Evolutionary conservation across 768 basidiomycete genomes (phyloP), one percentile per base, ranked within the genome.

Genomic region (Hygrocybe punicea): DNA sequence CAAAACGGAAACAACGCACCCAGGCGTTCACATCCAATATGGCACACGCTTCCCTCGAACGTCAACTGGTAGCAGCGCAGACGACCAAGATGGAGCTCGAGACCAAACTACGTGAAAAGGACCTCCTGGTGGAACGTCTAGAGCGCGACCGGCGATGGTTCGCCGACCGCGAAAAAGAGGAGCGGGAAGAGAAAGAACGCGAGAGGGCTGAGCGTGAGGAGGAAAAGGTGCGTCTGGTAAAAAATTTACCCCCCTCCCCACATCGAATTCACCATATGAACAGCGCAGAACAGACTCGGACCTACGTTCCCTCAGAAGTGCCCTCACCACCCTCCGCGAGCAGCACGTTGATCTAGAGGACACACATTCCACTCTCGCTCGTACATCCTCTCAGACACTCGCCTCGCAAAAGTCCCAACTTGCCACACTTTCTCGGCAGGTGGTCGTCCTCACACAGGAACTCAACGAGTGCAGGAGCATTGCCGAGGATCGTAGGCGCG

Each of bases 111-210:
- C 76, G 84, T 33, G 85, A 91, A 69, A 83, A 81, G 65, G 85
- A 89, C 2, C 60, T 77, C 1, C 67, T 73, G 21, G 78, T 91
- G 24, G 87, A 88, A 42, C 73, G 83, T 44, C 75, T 93, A 9
- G 87, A 91, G 63, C 73, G 80, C 16, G 90, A 92, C 64, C 73
- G 89, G 36, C 73, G 86, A 16, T 89, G 78, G 75, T 77, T 90
- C 50, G 74, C 84, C 0, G 87, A 90, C 59, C 70, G 85, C 3
- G 89, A 91, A 67, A 74, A 79, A 49, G 82, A 84, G 36, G 87
- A 90, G 58, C 73, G 82, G 21, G 82, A 84, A 57, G 86, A 85
- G 68, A 87, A 82, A 68, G 84, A 89, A 56, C 68, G 67, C 9
- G 82, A 88, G 54, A 74, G 80, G 14, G 68, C 65, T 3, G 78